Conservation (phyloP, 768 basidiomycete genomes). For the Rhodotorula paludigena region DNA sequence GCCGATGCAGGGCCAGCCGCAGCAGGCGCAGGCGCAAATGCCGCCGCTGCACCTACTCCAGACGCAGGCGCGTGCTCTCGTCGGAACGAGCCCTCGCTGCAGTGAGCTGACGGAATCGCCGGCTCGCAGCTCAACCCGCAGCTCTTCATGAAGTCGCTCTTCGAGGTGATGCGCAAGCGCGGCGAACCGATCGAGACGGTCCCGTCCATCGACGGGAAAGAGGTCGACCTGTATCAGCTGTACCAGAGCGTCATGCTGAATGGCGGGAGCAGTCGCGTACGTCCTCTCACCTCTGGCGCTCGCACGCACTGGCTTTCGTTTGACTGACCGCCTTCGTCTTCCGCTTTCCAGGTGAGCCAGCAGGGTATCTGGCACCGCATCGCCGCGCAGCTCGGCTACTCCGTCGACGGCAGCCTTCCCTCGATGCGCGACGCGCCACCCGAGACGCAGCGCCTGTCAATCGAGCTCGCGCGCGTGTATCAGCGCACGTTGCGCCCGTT, state of each 20-base stretch:
- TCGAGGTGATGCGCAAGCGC: constrained; percentile 41
- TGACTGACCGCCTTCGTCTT: not conserved
- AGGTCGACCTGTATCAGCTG: constrained; percentile 40
- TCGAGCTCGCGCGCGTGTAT: constrained; percentile 37
- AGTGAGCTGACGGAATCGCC: too few relatives aligned
- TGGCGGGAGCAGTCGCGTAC: constrained; percentile 29
- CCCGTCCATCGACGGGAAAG: constrained; percentile 35
- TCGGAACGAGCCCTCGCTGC: too few relatives aligned
- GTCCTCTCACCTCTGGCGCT: not conserved
- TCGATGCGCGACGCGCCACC: constrained; percentile 4
- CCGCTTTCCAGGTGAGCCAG: constrained; percentile 31
- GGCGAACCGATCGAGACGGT: constrained; percentile 39
- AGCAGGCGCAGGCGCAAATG: constrained; percentile 8
- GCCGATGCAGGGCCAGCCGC: not conserved
- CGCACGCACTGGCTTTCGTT: not conserved
- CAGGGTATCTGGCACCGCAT: constrained; percentile 34
- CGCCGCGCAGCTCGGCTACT: constrained; percentile 30
- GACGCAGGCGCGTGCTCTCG: constrained; percentile 16
- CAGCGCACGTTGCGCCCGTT: constrained; percentile 36
- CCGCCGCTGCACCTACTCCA: constrained; percentile 35
- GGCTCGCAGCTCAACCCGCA: constrained; percentile 34
- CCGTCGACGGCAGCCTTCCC: constrained; percentile 18
- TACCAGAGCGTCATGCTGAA: constrained; percentile 35
- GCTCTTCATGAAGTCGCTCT: constrained; percentile 40
- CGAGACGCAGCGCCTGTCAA: constrained; percentile 33